These are phyloP conservation scores for Tylopilus sp. DNA, from an alignment of 768 basidiomycete species.

Conservation along the genomic window DNA sequence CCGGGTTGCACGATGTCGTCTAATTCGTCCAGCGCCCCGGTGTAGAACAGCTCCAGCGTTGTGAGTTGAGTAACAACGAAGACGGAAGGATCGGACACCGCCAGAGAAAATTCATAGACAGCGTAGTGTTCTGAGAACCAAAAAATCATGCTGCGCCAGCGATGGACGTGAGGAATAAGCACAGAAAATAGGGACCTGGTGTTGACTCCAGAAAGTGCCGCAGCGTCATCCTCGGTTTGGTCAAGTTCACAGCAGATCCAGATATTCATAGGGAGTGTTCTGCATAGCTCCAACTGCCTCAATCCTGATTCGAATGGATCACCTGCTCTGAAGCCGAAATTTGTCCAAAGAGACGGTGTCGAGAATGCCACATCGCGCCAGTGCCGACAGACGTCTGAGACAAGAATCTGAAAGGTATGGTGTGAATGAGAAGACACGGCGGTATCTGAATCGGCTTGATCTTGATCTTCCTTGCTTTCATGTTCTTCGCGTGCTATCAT, in stretches of 20 bases:
- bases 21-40: no score
- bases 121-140: slow-evolving; percentile 43
- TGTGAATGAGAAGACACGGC: not conserved
- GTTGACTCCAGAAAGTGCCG: slow-evolving; percentile 17
- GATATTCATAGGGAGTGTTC: slow-evolving; percentile 21
- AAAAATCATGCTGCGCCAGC: slow-evolving; percentile 43
- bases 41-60: slow-evolving; percentile 51
- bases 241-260: not conserved
- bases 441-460: no score
- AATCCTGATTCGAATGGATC: slow-evolving; percentile 43
- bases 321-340: slow-evolving; percentile 30
- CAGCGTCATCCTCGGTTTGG: not conserved
- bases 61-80: slow-evolving; percentile 52
- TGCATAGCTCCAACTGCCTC: slow-evolving; percentile 51
- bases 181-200: slow-evolving; percentile 28
- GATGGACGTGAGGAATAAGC: slow-evolving; percentile 50
- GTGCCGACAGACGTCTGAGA: slow-evolving; percentile 37
- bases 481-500: slow-evolving; percentile 23
- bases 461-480: no score
- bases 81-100: slow-evolving; percentile 34
- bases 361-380: slow-evolving; percentile 55
- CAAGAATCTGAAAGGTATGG: slow-evolving; percentile 45
- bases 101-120: slow-evolving; percentile 42
- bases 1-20: slow-evolving; percentile 15
- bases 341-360: slow-evolving; percentile 56